Base-by-base conservation (phyloP, 108 stramenopile genomes). In the Nitzschia sp. region DNA sequence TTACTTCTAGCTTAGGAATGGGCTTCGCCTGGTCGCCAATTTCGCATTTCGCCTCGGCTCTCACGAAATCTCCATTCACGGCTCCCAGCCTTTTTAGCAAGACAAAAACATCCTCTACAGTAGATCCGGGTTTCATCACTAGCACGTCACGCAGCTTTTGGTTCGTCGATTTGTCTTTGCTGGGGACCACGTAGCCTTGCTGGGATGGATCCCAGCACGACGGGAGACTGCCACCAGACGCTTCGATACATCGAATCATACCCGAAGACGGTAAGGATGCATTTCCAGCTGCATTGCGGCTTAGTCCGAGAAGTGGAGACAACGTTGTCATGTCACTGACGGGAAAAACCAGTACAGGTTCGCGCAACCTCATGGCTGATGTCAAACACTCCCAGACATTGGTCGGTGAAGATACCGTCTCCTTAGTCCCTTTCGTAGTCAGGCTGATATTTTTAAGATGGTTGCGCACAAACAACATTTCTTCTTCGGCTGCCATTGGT, bases 61-160 rank as follows among this genome's bases (percentile, higher is more conserved):
- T 58, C 2, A 95, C 88, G 69, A 91, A 95, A 63, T 92, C 90
- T 9, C 94, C 94, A 25, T 90, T 68, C 19, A 95, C 30, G 27
- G 83, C 88, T 8, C 89, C 89, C 13, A 80, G 48, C 13, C 61
- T 62, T 65, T 95, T 95, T 50, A 95, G 60, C 11, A 76, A 11
- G 9, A 80, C 45, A 50, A 89, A 95, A 1, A 86, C 85, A 76
- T 95, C 91, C 34, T 91, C 85, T 0, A 95, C 91, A 17, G 90
- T 95, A 15, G 91, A 92, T 16, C 94, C 88, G 11, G 88, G 88
- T 56, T 91, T 95, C 88, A 95, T 88, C 11, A 84, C 45, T 16
- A 92, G 38, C 15, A 84, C 86, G 68, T 93, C 90, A 38, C 90
- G 59, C n/a, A 92, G 63, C 44, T 81, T 28, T 17, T 62, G 26